Evolutionary conservation across 1,284 basidiomycete genomes (phyloP).

Genomic region (Sutorius eximius): DNA sequence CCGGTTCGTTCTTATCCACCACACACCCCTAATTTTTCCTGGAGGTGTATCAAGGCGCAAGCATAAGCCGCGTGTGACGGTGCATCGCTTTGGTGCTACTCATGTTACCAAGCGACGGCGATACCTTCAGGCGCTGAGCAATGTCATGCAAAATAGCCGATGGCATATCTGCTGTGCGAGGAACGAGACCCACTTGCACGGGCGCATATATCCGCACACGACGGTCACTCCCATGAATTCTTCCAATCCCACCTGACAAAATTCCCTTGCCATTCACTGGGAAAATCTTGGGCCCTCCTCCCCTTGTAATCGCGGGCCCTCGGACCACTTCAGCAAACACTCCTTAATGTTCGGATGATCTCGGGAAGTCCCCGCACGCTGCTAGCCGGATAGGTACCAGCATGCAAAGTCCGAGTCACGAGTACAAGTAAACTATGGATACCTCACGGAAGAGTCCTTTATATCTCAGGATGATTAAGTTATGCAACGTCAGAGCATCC

Average conservation of each 20-base stretch:
- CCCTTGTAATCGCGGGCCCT: slow-evolving; percentile 6
- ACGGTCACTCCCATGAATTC: neutral
- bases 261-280: too few species aligned
- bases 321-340: neutral
- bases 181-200: neutral
- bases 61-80: too few species aligned
- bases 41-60: too few species aligned
- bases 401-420: slow-evolving; percentile 3
- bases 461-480: neutral
- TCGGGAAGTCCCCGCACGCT: neutral
- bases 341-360: neutral
- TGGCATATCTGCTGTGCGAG: neutral
- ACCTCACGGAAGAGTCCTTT: neutral
- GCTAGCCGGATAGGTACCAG: neutral
- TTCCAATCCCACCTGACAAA: too few species aligned
- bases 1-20: too few species aligned
- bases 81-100: too few species aligned
- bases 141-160: too few species aligned
- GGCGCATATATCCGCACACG: neutral
- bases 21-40: too few species aligned
- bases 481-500: neutral
- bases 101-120: neutral
- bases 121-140: too few species aligned
- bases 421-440: neutral
- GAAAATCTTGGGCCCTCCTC: neutral